Evolutionary conservation across 1,284 basidiomycete genomes (phyloP), one percentile per base, ranked within the genome.

Genomic region (Ceratorhiza oryzae-sativae): DNA sequence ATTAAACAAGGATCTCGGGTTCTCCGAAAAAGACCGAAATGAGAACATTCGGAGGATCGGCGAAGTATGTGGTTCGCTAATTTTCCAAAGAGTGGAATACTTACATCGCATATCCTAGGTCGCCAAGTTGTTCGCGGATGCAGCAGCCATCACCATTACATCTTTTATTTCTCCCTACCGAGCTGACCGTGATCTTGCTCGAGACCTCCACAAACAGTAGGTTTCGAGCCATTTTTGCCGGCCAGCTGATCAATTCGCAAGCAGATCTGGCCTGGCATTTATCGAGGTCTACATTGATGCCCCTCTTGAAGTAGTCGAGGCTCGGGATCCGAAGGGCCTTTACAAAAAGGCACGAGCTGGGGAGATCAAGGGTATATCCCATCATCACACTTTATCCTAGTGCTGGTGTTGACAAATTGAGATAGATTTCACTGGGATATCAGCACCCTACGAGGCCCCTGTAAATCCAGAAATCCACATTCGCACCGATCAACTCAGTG

Each of bases 151-250:
- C 76, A 86, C 92, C 25, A 86, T 98, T 79, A 97, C 97, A 8
- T 96, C 97, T 32, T 99, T 99, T 84, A 99, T 99, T 82, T 98
- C 96, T 6, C 97, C 97, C n/a, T 98, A 95, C 81, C 87, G 88
- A 58, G 87, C 89, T 3, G 97, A 99, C 84, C 90, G 97, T 58
- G 86, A 89, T 20, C 81, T 92, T 73, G 97, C 94, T 30, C 89
- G 97, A 67, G 84, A 90, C 75, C 85, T 99, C 48, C 97, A 99
- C 82, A 84, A 87, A 58, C 84, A 87, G 74, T 68, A 45, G n/a
- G 23, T 23, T 23, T 18, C 9, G n/a, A 34, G 49, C 10, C 20
- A 25, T n/a, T 18, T 68, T 3, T 42, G 39, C 18, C 20, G 2
- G 23, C 20, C 2, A 36, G 10, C 41, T 41, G 25, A 45, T 36